Percentiles rank a stretch among this genome's conserved stretches.
phyloP scores from a whole-genome alignment of 2,329 filamentous ascomycete genomes.

The Aspergillus thermomutatus region DNA sequence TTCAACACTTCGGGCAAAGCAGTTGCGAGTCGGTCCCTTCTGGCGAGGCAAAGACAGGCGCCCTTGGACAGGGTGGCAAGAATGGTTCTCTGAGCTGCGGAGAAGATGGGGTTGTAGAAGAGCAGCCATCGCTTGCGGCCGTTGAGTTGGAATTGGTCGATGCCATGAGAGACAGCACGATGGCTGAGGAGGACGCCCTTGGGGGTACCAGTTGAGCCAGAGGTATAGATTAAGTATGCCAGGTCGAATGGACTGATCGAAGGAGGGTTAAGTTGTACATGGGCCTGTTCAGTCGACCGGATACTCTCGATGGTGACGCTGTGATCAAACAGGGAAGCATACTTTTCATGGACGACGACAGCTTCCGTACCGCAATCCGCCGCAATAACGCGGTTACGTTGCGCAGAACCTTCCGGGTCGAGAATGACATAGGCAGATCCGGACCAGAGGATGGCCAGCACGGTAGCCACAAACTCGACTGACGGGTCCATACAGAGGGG shows the following conservation, averaged over 20 bases:
- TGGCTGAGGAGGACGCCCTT: conserved; percentile 40
- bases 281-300: background rate
- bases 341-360: background rate
- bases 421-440: background rate
- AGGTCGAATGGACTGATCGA: conserved; percentile 51
- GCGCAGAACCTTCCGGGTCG: background rate
- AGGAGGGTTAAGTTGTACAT: background rate
- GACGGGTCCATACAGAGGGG: background rate
- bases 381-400: background rate
- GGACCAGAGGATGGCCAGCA: background rate
- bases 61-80: background rate
- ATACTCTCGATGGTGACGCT: background rate
- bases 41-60: background rate
- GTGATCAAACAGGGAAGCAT: background rate
- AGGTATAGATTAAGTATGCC: conserved; percentile 47
- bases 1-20: background rate
- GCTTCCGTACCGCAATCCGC: background rate
- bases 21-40: background rate
- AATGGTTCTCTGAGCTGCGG: background rate
- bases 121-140: background rate
- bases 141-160: conserved; percentile 19
- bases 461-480: background rate
- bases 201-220: conserved; percentile 48
- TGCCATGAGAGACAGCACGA: conserved; percentile 19
- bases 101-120: background rate